Evolutionary conservation across 306 rosid genomes (phyloP).

Genomic region (Calophaca sinica): DNA sequence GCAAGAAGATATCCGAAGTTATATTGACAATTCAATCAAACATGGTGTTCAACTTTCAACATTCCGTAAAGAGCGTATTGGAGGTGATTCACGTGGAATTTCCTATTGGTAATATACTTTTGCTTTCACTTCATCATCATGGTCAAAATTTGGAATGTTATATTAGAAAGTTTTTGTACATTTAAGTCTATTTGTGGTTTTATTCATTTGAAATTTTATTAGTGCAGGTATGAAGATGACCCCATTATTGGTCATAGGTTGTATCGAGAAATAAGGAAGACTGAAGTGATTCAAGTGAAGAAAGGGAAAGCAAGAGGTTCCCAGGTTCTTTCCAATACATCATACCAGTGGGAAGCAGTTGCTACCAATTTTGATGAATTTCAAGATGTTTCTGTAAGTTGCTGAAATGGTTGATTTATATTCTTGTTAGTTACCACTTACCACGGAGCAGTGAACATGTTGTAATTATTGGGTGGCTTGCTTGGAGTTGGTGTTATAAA

Average conservation of each 20-base stretch:
- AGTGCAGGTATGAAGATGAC: slow-evolving; percentile 97
- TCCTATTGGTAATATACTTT: slow-evolving; percentile 82
- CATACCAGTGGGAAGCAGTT: slow-evolving; percentile 95
- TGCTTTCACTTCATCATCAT: slow-evolving; percentile 33
- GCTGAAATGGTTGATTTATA: slow-evolving; percentile 39
- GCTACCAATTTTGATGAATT: slow-evolving; percentile 99
- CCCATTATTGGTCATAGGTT: slow-evolving; percentile 87
- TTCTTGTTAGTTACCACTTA: slow-evolving; percentile 28
- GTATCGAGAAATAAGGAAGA: slow-evolving; percentile 87
- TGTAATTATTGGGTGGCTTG: slow-evolving; percentile 41
- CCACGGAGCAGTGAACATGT: not conserved
- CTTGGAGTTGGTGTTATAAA: slow-evolving; percentile 32
- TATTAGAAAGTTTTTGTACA: slow-evolving; percentile 31
- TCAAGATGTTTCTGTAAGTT: slow-evolving; percentile 97
- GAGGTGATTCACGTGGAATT: slow-evolving; percentile 95
- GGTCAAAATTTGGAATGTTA: slow-evolving; percentile 34
- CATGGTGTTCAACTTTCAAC: slow-evolving; percentile 84
- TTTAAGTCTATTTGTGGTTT: slow-evolving; percentile 36
- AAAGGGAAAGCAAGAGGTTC: slow-evolving; percentile 90
- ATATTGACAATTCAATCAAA: slow-evolving; percentile 88
- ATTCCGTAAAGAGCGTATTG: slow-evolving; percentile 96
- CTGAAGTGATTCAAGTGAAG: slow-evolving; percentile 68
- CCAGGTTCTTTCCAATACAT: slow-evolving; percentile 71
- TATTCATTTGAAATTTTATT: slow-evolving; percentile 51
- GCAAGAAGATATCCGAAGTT: slow-evolving; percentile 97